Conservation (phyloP, 129 eudicot genomes). For the Rutidosis leptorrhynchoides region DNA sequence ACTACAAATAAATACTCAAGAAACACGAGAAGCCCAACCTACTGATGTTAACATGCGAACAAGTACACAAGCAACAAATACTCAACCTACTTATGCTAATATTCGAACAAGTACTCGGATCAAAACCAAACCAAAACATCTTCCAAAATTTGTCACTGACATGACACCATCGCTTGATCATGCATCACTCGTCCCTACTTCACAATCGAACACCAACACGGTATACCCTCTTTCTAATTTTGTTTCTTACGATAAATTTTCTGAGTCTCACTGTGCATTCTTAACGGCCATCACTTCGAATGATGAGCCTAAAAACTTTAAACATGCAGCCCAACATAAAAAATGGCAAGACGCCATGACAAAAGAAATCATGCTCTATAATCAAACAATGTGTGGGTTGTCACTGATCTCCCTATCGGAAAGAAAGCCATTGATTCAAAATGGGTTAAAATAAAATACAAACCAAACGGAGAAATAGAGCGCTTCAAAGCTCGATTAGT, state of each 20-base stretch:
- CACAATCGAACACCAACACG: neutral
- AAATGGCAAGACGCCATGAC: neutral
- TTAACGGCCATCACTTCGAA: neutral
- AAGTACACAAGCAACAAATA: no score
- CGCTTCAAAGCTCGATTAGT: no score
- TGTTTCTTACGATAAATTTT: neutral
- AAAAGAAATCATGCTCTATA: neutral
- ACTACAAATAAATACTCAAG: no score
- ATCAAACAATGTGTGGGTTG: no score
- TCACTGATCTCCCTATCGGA: no score
- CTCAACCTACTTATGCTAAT: no score
- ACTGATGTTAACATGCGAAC: no score
- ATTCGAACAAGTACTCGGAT: neutral
- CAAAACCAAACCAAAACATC: neutral
- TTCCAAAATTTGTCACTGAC: neutral
- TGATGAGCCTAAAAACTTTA: neutral
- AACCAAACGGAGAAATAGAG: no score
- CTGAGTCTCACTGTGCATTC: neutral
- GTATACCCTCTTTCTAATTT: neutral
- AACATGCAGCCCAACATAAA: no score
- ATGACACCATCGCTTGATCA: neutral
- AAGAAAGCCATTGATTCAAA: no score
- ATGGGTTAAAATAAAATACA: no score
- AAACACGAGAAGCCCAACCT: no score
- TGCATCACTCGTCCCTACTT: neutral